Conservation (phyloP, 2,329 filamentous ascomycete species). For the Dactylellina leptospora region DNA sequence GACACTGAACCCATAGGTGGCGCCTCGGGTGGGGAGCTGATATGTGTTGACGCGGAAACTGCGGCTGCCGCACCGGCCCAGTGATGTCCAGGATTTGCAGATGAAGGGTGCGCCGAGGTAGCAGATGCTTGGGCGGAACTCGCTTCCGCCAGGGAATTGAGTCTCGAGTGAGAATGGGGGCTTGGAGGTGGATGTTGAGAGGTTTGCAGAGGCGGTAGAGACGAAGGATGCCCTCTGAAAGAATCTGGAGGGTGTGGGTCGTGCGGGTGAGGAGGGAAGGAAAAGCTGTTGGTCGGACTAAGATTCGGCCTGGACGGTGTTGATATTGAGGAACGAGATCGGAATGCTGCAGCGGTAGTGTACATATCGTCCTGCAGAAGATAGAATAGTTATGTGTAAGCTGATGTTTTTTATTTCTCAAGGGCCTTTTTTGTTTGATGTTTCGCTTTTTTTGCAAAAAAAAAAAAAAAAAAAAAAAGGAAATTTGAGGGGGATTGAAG, state of each 20-base stretch:
- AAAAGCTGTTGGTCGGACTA: slow-evolving; percentile 50
- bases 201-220: slow-evolving; percentile 45
- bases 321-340: slow-evolving; percentile 46
- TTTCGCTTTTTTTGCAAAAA: background rate
- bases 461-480: slow-evolving; percentile 2
- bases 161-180: slow-evolving; percentile 50
- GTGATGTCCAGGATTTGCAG: slow-evolving; percentile 47
- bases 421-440: background rate
- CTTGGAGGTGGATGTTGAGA: slow-evolving; percentile 43
- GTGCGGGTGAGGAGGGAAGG: slow-evolving; percentile 49
- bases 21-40: slow-evolving; percentile 49
- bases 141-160: slow-evolving; percentile 54
- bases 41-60: slow-evolving; percentile 50
- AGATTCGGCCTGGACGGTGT: slow-evolving; percentile 46
- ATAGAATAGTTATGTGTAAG: slow-evolving; percentile 39
- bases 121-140: slow-evolving; percentile 51
- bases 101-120: slow-evolving; percentile 48
- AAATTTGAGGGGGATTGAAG: background rate
- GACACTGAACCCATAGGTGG: slow-evolving; percentile 41
- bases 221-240: slow-evolving; percentile 44
- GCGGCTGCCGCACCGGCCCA: slow-evolving; percentile 47
- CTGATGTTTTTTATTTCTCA: slow-evolving; percentile 20
- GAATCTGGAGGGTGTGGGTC: slow-evolving; percentile 44
- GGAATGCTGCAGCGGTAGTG: slow-evolving; percentile 44
- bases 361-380: slow-evolving; percentile 51